A percentile compares a stretch with the other conserved stretches of the same genome.
These are phyloP conservation scores for Ceratocystiopsis brevicomis DNA, from an alignment of 2,329 filamentous ascomycete species.

Conservation along the genomic window DNA sequence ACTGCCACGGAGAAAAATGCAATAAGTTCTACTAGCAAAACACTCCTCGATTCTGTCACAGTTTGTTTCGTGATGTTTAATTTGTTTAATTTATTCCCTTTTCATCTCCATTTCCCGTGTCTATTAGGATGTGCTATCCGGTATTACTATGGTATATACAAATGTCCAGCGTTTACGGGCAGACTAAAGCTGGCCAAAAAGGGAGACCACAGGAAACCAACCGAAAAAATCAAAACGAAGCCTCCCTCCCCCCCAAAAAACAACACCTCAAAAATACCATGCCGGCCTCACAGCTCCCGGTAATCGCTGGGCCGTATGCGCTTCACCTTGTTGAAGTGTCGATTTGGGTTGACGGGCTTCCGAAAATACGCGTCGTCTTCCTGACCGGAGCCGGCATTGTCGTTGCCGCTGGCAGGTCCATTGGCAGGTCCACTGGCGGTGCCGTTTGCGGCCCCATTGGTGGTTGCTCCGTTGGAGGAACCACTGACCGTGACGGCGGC, in stretches of 20 bases:
- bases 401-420: conserved; percentile 7
- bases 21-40: too few species aligned
- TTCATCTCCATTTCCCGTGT: too few species aligned
- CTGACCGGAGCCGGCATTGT: conserved; percentile 24
- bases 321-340: conserved; percentile 65
- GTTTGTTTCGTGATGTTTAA: too few species aligned
- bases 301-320: conserved; percentile 79
- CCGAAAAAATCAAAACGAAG: too few species aligned
- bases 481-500: conserved; percentile 6
- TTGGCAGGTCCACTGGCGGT: conserved; percentile 1
- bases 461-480: conserved; percentile 6
- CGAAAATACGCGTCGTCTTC: conserved; percentile 89
- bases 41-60: too few species aligned
- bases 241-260: neutral
- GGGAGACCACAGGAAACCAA: too few species aligned
- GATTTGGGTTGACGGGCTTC: conserved; percentile 85
- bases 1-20: too few species aligned
- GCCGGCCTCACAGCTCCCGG: conserved; percentile 44
- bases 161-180: too few species aligned
- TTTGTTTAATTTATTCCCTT: too few species aligned
- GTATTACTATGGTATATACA: too few species aligned
- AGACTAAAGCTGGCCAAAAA: too few species aligned
- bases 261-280: neutral
- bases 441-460: conserved; percentile 7
- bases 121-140: too few species aligned